Conservation (phyloP, 2,329 filamentous ascomycete genomes). For the Nemania serpens region DNA sequence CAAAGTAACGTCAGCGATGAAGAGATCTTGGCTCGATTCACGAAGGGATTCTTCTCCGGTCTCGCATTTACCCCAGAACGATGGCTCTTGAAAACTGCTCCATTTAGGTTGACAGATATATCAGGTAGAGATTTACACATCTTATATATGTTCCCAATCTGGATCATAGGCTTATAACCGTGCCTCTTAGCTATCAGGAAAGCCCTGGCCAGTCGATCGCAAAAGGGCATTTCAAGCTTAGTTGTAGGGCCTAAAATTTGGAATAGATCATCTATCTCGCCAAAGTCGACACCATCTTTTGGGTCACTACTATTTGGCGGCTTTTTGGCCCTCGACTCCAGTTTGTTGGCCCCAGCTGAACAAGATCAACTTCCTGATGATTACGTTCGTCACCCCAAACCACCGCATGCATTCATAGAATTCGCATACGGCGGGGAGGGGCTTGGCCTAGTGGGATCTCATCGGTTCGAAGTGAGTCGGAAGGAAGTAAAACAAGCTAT, state of each 20-base stretch:
- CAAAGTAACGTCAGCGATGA: conserved; percentile 2
- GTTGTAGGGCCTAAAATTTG: conserved; percentile 1
- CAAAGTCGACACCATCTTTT: conserved; percentile 11
- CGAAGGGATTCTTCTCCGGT: conserved; percentile 12
- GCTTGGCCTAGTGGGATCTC: conserved; percentile 11
- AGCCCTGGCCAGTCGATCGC: conserved; percentile 1
- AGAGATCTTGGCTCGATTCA: conserved; percentile 14
- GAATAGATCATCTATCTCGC: conserved; percentile 6
- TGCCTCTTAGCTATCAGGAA: conserved; percentile 1
- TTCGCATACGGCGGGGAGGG: conserved; percentile 5
- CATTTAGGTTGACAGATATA: conserved; percentile 4
- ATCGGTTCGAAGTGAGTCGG: conserved; percentile 16
- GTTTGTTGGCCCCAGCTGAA: background rate
- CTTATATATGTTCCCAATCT: background rate
- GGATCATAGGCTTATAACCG: background rate
- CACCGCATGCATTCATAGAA: conserved; percentile 14
- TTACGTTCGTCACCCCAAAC: conserved; percentile 4
- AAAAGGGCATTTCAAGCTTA: background rate
- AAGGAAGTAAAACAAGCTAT: background rate
- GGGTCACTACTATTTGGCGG: conserved; percentile 11
- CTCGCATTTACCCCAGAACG: conserved; percentile 4
- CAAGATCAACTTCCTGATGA: conserved; percentile 9
- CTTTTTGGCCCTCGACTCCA: conserved; percentile 12
- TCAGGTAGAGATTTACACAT: background rate
- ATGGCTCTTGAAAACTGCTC: background rate